Evolutionary conservation across 257 asterid genomes (phyloP).

Genomic region (Lycium barbarum): DNA sequence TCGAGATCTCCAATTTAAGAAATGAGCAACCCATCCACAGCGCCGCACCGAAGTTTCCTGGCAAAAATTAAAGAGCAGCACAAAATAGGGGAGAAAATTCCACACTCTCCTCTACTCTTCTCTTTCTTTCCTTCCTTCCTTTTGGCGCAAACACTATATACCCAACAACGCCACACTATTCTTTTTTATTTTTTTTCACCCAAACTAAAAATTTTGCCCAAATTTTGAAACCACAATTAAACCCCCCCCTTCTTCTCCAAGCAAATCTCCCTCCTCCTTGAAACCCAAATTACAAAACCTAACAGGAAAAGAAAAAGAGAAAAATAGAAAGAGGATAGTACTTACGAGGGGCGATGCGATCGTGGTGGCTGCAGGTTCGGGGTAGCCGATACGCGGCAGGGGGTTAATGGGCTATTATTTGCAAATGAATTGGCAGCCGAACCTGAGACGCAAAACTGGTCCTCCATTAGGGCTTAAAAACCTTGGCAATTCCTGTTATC

Average conservation of each 20-base stretch:
- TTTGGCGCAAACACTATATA: neutral
- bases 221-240: slow-evolving; percentile 32
- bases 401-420: slow-evolving; percentile 71
- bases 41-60: too few relatives aligned
- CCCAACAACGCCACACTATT: neutral
- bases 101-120: neutral
- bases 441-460: slow-evolving; percentile 80
- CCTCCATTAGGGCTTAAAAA: slow-evolving; percentile 95
- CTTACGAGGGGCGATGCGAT: slow-evolving; percentile 43
- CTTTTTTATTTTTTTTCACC: neutral
- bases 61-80: too few relatives aligned
- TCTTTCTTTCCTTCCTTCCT: neutral
- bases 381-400: slow-evolving; percentile 35
- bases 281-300: neutral
- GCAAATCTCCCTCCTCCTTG: slow-evolving; percentile 14
- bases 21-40: too few relatives aligned
- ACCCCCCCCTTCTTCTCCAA: slow-evolving; percentile 8
- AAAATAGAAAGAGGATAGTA: neutral
- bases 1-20: too few relatives aligned
- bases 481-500: slow-evolving; percentile 95
- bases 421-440: slow-evolving; percentile 99
- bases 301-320: neutral
- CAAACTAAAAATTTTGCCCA: neutral
- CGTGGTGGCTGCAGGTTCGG: slow-evolving; percentile 37
- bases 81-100: neutral